Evolutionary conservation across 2,329 filamentous ascomycete genomes (phyloP).

Genomic region (Nemania serpens): DNA sequence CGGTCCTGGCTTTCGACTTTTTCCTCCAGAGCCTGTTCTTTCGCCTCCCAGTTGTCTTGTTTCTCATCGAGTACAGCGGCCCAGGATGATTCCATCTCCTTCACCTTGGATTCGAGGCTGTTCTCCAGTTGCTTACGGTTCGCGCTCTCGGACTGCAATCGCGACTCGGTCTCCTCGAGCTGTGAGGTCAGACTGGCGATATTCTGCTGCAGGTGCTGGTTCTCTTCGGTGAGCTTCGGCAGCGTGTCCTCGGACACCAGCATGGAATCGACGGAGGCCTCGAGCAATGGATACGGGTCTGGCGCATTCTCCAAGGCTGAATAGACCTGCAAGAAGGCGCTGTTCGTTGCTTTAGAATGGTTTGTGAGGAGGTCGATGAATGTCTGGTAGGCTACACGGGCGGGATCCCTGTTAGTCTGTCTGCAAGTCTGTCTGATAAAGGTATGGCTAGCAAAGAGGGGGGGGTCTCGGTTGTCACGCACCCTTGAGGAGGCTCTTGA

Average conservation of each 20-base stretch:
- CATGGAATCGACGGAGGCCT: constrained; percentile 93
- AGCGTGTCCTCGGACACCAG: constrained; percentile 90
- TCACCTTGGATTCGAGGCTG: constrained; percentile 76
- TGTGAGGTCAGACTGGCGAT: constrained; percentile 77
- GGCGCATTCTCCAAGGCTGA: constrained; percentile 93
- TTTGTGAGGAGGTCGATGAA: constrained; percentile 97
- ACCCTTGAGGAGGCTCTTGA: constrained; percentile 91
- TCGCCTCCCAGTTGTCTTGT: constrained; percentile 93
- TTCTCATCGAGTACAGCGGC: constrained; percentile 88
- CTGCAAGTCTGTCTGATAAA: not conserved
- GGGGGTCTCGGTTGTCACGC: constrained; percentile 21
- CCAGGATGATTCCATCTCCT: constrained; percentile 91
- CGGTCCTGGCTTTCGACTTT: constrained; percentile 94
- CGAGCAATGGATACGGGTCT: constrained; percentile 93
- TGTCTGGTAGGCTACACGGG: constrained; percentile 80
- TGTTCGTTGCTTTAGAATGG: constrained; percentile 92
- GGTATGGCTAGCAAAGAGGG: not conserved
- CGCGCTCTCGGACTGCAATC: constrained; percentile 76
- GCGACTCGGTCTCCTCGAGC: constrained; percentile 80
- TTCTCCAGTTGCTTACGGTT: constrained; percentile 77
- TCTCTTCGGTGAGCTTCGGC: constrained; percentile 87
- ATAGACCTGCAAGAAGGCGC: constrained; percentile 90
- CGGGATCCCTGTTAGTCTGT: constrained; percentile 10
- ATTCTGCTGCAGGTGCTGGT: constrained; percentile 80
- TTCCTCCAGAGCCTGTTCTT: constrained; percentile 88